Percentiles rank a stretch among this genome's conserved stretches.
Conservation (phyloP, 306 rosid genomes). For the Prunus fruticosa region DNA sequence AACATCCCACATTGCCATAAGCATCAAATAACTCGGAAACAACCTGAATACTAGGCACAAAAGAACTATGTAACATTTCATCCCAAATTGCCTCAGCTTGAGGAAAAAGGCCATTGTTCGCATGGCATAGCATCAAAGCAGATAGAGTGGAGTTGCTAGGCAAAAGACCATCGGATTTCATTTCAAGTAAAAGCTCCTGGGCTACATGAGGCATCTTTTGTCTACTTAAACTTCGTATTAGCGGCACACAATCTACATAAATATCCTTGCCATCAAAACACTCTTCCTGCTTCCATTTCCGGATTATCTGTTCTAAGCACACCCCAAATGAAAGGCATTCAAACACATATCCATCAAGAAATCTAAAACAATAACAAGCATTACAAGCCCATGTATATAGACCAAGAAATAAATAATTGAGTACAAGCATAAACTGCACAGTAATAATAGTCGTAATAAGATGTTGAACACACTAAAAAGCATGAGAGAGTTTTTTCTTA, state of each 20-base stretch:
- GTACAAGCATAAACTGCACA: not conserved
- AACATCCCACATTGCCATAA: slow-evolving; percentile 38
- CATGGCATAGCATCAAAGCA: slow-evolving; percentile 42
- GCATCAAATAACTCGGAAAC: slow-evolving; percentile 54
- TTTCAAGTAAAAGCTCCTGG: slow-evolving; percentile 37
- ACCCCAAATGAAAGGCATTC: slow-evolving; percentile 11
- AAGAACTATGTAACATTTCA: slow-evolving; percentile 53
- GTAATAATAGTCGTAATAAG: not conserved
- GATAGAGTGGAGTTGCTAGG: slow-evolving; percentile 38
- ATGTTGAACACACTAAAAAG: not conserved
- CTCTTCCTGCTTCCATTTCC: slow-evolving; percentile 27
- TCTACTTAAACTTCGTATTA: slow-evolving; percentile 17
- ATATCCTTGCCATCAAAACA: slow-evolving; percentile 13
- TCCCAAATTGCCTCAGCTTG: slow-evolving; percentile 58
- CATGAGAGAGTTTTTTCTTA: not conserved
- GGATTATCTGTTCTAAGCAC: slow-evolving; percentile 39
- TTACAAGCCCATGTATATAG: too few species aligned
- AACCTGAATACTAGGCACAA: slow-evolving; percentile 40
- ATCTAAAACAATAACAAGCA: not conserved
- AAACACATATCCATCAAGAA: not conserved
- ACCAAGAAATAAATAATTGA: not conserved
- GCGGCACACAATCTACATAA: slow-evolving; percentile 20
- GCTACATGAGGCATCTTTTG: slow-evolving; percentile 42
- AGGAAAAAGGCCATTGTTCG: slow-evolving; percentile 41
- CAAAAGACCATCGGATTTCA: slow-evolving; percentile 30